A percentile compares a stretch with the other conserved stretches of the same genome.
Evolutionary conservation across 805 yeast species (phyloP).

Genomic region (Saccharomyces mikatae): DNA sequence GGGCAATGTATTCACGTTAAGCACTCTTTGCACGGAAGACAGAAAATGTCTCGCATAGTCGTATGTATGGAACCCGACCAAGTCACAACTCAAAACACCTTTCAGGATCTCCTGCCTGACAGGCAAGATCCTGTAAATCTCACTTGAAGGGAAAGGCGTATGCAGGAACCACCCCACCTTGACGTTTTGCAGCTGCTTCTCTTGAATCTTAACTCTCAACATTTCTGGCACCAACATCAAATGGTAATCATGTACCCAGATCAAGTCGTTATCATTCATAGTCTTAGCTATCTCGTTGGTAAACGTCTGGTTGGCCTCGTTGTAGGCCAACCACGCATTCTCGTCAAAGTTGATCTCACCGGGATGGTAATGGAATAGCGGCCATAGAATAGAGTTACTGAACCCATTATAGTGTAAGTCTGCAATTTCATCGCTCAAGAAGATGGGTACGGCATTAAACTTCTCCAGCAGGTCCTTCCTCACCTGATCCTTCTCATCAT

Average conservation of each 20-base stretch:
- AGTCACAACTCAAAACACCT: slow-evolving; percentile 89
- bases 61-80: slow-evolving; percentile 97
- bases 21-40: slow-evolving; percentile 77
- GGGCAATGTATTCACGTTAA: slow-evolving; percentile 77
- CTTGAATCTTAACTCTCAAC: slow-evolving; percentile 54
- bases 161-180: slow-evolving; percentile 90
- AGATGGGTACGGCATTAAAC: slow-evolving; percentile 87
- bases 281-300: slow-evolving; percentile 63
- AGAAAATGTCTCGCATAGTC: slow-evolving; percentile 96
- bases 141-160: slow-evolving; percentile 97
- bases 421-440: slow-evolving; percentile 79
- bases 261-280: slow-evolving; percentile 73
- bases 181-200: slow-evolving; percentile 43
- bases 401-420: slow-evolving; percentile 96
- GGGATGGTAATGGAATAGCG: slow-evolving; percentile 95
- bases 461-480: slow-evolving; percentile 61
- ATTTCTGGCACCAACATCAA: slow-evolving; percentile 89
- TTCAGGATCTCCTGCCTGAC: slow-evolving; percentile 85
- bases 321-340: slow-evolving; percentile 95
- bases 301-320: slow-evolving; percentile 81
- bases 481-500: slow-evolving; percentile 60
- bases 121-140: slow-evolving; percentile 90
- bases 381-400: slow-evolving; percentile 93
- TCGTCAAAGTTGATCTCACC: slow-evolving; percentile 99
- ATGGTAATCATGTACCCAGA: slow-evolving; percentile 98